phyloP scores from a whole-genome alignment of 768 basidiomycete species.

The Boletus vermiculosoides region DNA sequence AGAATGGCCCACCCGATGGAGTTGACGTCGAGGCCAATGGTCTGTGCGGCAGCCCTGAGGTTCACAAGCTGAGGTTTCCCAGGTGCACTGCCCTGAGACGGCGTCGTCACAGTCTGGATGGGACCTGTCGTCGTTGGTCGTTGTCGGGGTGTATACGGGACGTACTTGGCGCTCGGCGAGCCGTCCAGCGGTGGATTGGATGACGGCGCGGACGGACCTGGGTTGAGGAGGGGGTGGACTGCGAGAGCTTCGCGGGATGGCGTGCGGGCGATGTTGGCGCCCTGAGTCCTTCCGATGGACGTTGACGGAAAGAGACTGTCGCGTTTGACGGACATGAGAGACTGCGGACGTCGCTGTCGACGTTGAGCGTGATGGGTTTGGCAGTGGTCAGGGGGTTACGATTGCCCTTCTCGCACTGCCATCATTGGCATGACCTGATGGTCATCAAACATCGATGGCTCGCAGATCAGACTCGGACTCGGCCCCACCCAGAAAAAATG shows the following conservation, averaged over 20 bases:
- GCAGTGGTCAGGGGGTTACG: neutral
- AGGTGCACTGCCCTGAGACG: constrained; percentile 57
- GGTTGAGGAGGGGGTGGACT: constrained; percentile 65
- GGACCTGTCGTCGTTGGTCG: constrained; percentile 50
- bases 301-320: constrained; percentile 46
- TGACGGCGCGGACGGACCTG: neutral
- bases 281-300: constrained; percentile 54
- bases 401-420: neutral
- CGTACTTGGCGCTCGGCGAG: constrained; percentile 46
- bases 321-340: constrained; percentile 36
- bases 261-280: constrained; percentile 40
- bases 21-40: constrained; percentile 59
- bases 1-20: constrained; percentile 77
- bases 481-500: constrained; percentile 13
- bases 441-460: constrained; percentile 3
- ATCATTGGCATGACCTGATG: neutral
- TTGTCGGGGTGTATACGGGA: constrained; percentile 77
- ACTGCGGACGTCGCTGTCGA: neutral
- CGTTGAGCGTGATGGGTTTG: neutral
- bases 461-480: constrained; percentile 11
- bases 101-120: constrained; percentile 34
- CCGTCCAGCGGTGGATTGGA: neutral
- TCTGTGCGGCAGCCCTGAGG: constrained; percentile 70
- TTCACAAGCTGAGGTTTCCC: constrained; percentile 70
- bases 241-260: constrained; percentile 54